Percentiles rank a stretch among this genome's conserved stretches.
Conservation (phyloP, 2,329 filamentous ascomycete species). For the Fusarium poae region DNA sequence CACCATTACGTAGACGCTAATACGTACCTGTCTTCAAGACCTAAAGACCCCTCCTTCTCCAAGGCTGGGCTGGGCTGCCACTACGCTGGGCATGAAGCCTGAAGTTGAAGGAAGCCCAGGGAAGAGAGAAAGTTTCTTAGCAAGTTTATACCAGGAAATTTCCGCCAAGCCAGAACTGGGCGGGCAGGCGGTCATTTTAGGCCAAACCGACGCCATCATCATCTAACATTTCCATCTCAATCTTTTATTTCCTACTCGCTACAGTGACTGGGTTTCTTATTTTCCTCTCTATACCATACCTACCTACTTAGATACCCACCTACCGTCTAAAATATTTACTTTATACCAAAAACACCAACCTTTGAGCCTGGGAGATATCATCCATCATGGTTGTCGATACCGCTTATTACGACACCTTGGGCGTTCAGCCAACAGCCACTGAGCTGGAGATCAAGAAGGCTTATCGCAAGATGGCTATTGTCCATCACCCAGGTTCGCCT, state of each 20-base stretch:
- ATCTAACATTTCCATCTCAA: conserved; percentile 29
- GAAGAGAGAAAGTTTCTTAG: conserved; percentile 25
- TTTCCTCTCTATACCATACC: conserved; percentile 6
- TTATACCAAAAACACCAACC: conserved; percentile 26
- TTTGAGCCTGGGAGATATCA: conserved; percentile 28
- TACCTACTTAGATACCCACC: not conserved
- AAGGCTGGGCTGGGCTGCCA: not conserved
- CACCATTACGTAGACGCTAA: conserved; percentile 54
- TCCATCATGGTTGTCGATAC: conserved; percentile 86
- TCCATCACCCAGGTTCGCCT: conserved; percentile 83
- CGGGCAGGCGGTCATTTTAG: conserved; percentile 40
- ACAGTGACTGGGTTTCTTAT: conserved; percentile 8
- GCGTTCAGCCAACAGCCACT: conserved; percentile 85
- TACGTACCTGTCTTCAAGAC: not conserved
- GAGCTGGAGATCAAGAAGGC: conserved; percentile 97
- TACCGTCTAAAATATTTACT: not conserved
- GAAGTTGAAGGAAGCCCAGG: conserved; percentile 16
- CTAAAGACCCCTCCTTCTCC: conserved; percentile 27
- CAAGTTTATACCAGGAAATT: conserved; percentile 31
- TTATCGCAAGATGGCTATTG: conserved; percentile 93
- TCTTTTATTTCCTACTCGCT: conserved; percentile 26
- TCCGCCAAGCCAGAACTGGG: conserved; percentile 31
- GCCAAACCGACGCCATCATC: conserved; percentile 47
- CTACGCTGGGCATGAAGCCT: conserved; percentile 16
- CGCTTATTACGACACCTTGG: conserved; percentile 87